Percentiles rank a stretch among this genome's conserved stretches.
Conservation (phyloP, 257 asterid genomes). For the Oldenlandia corymbosa region DNA sequence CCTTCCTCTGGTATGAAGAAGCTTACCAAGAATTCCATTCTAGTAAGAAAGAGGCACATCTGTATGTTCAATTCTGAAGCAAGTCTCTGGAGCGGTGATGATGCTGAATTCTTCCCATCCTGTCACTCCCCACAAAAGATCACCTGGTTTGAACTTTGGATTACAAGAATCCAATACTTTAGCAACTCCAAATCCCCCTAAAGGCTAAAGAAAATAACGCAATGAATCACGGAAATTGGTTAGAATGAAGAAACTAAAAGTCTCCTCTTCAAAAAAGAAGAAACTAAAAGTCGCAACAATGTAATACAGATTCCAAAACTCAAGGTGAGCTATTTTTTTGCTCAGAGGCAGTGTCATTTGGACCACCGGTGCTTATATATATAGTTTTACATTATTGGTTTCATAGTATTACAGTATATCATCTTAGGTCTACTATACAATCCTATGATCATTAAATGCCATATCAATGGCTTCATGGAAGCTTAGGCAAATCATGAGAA, state of each 20-base stretch:
- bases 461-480: neutral
- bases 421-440: too few relatives aligned
- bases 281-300: too few relatives aligned
- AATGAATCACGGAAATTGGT: neutral
- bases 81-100: constrained; percentile 21
- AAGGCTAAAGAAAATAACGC: constrained; percentile 22
- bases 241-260: too few relatives aligned
- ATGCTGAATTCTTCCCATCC: constrained; percentile 64
- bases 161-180: constrained; percentile 45
- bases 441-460: too few relatives aligned
- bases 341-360: too few relatives aligned
- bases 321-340: too few relatives aligned
- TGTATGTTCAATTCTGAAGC: constrained; percentile 32
- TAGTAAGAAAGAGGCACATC: constrained; percentile 45
- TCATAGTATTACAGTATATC: too few relatives aligned
- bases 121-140: constrained; percentile 41
- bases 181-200: constrained; percentile 47
- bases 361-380: neutral
- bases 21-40: constrained; percentile 40
- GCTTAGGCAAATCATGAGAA: neutral
- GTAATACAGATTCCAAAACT: too few relatives aligned
- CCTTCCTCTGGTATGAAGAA: neutral
- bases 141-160: constrained; percentile 50
- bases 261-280: too few relatives aligned
- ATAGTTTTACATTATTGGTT: too few relatives aligned